Evolutionary conservation across 768 basidiomycete species (phyloP).

Genomic region (Tricholoma bakamatsutake): DNA sequence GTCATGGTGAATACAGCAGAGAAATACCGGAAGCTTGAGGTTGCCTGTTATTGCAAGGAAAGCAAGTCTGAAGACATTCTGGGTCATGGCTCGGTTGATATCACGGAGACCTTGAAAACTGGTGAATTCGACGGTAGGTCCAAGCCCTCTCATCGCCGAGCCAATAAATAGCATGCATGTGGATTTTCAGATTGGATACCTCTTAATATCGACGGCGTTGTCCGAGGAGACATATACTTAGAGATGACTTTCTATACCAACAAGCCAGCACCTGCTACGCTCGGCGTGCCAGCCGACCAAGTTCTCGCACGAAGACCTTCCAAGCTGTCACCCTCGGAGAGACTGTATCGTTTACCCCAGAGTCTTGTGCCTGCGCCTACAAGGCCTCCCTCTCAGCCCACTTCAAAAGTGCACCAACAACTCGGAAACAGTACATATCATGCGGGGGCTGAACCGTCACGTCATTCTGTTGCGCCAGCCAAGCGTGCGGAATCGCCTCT

Average conservation of each 20-base stretch:
- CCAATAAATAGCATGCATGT: not conserved
- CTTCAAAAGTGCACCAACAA: constrained; percentile 1
- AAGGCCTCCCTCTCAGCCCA: constrained; percentile 8
- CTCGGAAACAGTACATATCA: constrained; percentile 1
- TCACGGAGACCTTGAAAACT: constrained; percentile 70
- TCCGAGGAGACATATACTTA: constrained; percentile 82
- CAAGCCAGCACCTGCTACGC: constrained; percentile 40
- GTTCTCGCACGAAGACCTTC: constrained; percentile 42
- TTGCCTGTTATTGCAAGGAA: constrained; percentile 82
- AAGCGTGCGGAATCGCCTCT: constrained; percentile 26
- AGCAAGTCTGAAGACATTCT: constrained; percentile 65
- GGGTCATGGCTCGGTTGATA: constrained; percentile 71
- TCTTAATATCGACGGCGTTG: constrained; percentile 37
- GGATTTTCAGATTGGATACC: constrained; percentile 28
- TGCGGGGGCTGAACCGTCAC: not conserved
- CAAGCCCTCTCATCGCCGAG: not conserved
- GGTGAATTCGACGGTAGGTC: constrained; percentile 89
- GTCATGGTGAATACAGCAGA: constrained; percentile 52
- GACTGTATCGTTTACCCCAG: constrained; percentile 39
- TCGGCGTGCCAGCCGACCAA: constrained; percentile 22
- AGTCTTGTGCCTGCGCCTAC: constrained; percentile 11
- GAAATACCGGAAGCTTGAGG: constrained; percentile 56
- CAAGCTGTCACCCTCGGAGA: constrained; percentile 45
- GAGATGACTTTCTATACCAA: constrained; percentile 93
- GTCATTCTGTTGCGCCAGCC: constrained; percentile 15